These are phyloP conservation scores for Silene vulgaris DNA, from an alignment of 179 eudicot genomes.

Conservation along the genomic window DNA sequence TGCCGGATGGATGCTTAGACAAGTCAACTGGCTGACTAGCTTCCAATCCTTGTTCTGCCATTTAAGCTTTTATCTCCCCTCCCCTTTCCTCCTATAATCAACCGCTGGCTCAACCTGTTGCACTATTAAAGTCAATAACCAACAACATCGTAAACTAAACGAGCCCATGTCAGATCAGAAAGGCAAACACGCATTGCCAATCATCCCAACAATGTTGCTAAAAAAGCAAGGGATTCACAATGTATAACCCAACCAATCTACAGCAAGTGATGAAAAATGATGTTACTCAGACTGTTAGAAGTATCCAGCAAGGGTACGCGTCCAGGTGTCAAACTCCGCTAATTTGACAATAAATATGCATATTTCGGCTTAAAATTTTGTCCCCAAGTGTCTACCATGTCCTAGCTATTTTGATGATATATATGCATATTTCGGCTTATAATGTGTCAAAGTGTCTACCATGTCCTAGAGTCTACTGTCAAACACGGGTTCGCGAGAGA, in stretches of 20 bases:
- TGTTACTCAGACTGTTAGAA: too few species aligned
- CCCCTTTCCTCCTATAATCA: slow-evolving; percentile 5
- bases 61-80: slow-evolving; percentile 14
- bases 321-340: too few species aligned
- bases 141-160: neutral
- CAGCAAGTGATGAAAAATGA: neutral
- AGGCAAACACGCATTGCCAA: neutral
- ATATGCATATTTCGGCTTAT: too few species aligned
- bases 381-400: too few species aligned
- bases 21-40: slow-evolving; percentile 76
- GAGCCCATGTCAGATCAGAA: neutral
- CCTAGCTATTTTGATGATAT: too few species aligned
- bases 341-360: too few species aligned
- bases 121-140: neutral
- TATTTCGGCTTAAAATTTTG: too few species aligned
- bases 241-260: neutral
- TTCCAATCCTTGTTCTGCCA: slow-evolving; percentile 77
- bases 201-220: neutral
- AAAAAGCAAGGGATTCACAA: neutral
- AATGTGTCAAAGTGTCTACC: too few species aligned
- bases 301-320: too few species aligned
- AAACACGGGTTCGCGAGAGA: too few species aligned
- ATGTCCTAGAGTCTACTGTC: too few species aligned
- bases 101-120: slow-evolving; percentile 1
- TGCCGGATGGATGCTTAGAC: slow-evolving; percentile 71